Evolutionary conservation across 768 basidiomycete species (phyloP).

Genomic region (Lactarius pseudohatsudake): DNA sequence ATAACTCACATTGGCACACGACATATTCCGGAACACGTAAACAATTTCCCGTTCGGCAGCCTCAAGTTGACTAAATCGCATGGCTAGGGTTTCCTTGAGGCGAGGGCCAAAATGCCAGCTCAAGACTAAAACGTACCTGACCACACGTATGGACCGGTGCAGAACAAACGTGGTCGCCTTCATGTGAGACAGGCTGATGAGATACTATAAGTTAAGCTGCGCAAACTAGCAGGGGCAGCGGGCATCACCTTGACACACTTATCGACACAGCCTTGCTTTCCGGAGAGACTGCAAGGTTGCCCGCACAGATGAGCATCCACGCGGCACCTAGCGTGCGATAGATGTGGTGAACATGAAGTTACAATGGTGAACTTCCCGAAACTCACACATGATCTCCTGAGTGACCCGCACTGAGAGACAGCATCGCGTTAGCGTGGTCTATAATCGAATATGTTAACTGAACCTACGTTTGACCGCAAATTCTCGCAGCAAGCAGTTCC

Average conservation of each 20-base stretch:
- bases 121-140: slow-evolving; percentile 37
- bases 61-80: slow-evolving; percentile 13
- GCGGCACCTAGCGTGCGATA: slow-evolving; percentile 43
- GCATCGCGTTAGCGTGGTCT: slow-evolving; percentile 27
- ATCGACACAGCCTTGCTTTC: slow-evolving; percentile 50
- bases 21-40: slow-evolving; percentile 11
- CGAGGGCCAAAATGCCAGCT: no score
- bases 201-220: background rate
- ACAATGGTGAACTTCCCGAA: background rate
- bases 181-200: slow-evolving; percentile 26
- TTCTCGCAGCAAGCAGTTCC: slow-evolving; percentile 29
- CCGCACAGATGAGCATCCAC: slow-evolving; percentile 50
- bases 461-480: slow-evolving; percentile 50
- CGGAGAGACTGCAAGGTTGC: slow-evolving; percentile 45
- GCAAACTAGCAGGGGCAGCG: background rate
- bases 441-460: background rate
- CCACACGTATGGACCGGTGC: slow-evolving; percentile 56
- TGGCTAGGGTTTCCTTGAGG: background rate
- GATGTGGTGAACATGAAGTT: background rate
- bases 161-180: slow-evolving; percentile 52
- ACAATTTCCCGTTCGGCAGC: slow-evolving; percentile 6
- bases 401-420: slow-evolving; percentile 50
- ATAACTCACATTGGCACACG: slow-evolving; percentile 8
- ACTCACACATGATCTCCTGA: slow-evolving; percentile 52
- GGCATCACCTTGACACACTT: slow-evolving; percentile 50